A percentile compares a stretch with the other conserved stretches of the same genome.
Conservation (phyloP, 1,284 basidiomycete genomes). For the Malassezia slooffiae region DNA sequence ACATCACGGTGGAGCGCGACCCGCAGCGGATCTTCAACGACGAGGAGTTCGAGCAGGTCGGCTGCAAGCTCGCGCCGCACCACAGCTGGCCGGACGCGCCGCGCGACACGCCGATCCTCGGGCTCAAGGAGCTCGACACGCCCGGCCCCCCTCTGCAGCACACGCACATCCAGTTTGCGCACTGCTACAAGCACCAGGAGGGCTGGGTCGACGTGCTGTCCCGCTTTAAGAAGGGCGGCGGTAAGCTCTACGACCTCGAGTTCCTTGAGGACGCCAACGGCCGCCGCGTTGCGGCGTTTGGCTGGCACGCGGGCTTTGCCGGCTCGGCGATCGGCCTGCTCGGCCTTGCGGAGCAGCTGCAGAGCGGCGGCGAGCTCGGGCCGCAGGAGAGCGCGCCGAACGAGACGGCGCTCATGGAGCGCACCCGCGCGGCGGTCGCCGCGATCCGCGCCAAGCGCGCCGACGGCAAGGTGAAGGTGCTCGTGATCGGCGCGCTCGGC, state of each 20-base stretch:
- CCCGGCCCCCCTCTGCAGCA: conserved; percentile 49
- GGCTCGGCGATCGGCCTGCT: conserved; percentile 88
- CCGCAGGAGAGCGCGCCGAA: conserved; percentile 63
- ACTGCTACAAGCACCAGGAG: conserved; percentile 93
- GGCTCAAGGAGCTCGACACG: conserved; percentile 75
- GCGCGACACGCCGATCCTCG: conserved; percentile 68
- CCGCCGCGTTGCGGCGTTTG: conserved; percentile 93
- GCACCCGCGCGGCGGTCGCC: conserved; percentile 54
- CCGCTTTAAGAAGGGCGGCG: conserved; percentile 75
- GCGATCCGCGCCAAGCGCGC: conserved; percentile 53
- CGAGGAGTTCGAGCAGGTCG: conserved; percentile 81
- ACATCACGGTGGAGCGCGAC: conserved; percentile 84
- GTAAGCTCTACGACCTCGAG: conserved; percentile 89
- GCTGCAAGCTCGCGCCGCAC: conserved; percentile 76
- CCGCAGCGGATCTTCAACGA: conserved; percentile 92
- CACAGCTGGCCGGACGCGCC: conserved; percentile 82
- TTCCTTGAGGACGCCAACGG: conserved; percentile 78
- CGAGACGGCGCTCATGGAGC: conserved; percentile 48
- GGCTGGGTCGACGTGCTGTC: conserved; percentile 82
- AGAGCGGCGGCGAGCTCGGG: conserved; percentile 50
- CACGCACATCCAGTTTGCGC: conserved; percentile 97
- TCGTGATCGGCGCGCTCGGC: conserved; percentile 92
- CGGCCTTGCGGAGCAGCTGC: conserved; percentile 55
- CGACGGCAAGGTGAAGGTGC: conserved; percentile 60
- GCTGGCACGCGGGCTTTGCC: conserved; percentile 95